phyloP scores from a whole-genome alignment of 73 alveolate genomes.

The Paramecium biaurelia region DNA sequence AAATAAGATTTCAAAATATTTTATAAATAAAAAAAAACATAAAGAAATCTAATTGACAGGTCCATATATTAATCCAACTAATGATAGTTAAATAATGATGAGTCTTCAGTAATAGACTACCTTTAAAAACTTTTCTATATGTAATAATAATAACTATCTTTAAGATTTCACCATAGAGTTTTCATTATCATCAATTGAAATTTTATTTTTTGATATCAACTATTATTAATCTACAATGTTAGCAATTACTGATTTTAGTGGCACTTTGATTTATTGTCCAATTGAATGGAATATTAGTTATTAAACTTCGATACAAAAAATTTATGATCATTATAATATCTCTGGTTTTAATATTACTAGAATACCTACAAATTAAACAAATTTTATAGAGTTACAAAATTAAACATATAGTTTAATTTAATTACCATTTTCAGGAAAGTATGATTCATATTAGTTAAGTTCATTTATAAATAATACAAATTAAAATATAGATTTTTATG shows the following conservation, averaged over 20 bases:
- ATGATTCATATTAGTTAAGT: background rate
- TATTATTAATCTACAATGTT: background rate
- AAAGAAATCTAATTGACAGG: background rate
- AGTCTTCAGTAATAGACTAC: background rate
- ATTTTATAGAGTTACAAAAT: background rate
- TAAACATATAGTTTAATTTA: background rate
- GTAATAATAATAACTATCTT: background rate
- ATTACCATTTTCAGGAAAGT: background rate
- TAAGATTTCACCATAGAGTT: background rate
- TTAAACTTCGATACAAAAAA: background rate
- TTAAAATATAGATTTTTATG: background rate
- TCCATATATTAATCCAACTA: background rate
- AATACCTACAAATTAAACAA: background rate
- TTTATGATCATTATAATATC: background rate
- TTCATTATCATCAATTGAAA: background rate
- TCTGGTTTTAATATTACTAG: background rate
- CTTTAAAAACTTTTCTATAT: background rate
- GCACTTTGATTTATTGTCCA: background rate
- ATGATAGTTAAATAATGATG: background rate
- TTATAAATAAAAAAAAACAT: background rate
- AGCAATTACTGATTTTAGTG: background rate
- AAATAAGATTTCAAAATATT: background rate
- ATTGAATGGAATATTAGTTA: background rate
- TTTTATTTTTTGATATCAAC: background rate
- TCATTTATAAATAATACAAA: background rate